phyloP scores from a whole-genome alignment of 768 basidiomycete genomes.

The Suillus weaverae region DNA sequence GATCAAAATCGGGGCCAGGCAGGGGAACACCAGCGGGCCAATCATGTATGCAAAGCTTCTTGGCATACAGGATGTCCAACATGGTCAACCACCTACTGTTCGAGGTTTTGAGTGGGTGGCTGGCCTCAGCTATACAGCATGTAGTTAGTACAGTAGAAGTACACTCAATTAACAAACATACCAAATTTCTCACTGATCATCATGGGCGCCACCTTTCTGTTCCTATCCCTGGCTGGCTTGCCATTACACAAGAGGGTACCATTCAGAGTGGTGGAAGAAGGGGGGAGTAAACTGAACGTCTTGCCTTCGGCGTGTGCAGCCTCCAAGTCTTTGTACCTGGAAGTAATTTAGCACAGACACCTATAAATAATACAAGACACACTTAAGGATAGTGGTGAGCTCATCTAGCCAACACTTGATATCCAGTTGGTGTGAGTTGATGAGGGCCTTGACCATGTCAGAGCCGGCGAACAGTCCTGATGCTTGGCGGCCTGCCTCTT shows the following conservation, averaged over 20 bases:
- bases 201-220: background rate
- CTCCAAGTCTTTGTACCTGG: background rate
- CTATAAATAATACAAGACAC: background rate
- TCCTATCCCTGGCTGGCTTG: conserved; percentile 2
- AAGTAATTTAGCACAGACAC: background rate
- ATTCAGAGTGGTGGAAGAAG: background rate
- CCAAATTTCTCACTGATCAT: background rate
- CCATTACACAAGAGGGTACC: background rate
- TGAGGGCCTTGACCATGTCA: background rate
- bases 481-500: background rate
- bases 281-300: background rate
- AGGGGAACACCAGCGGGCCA: background rate
- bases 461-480: background rate
- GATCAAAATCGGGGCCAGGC: background rate
- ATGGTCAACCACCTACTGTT: background rate
- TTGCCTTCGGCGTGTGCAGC: background rate
- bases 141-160: background rate
- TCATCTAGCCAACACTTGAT: background rate
- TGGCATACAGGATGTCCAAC: background rate
- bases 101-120: background rate
- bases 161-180: background rate
- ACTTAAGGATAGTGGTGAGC: background rate
- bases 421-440: background rate
- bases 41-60: background rate
- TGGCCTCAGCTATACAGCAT: background rate